Evolutionary conservation across 2,329 filamentous ascomycete genomes (phyloP), one percentile per base, ranked within the genome.

Genomic region (Aspergillus caelatus): DNA sequence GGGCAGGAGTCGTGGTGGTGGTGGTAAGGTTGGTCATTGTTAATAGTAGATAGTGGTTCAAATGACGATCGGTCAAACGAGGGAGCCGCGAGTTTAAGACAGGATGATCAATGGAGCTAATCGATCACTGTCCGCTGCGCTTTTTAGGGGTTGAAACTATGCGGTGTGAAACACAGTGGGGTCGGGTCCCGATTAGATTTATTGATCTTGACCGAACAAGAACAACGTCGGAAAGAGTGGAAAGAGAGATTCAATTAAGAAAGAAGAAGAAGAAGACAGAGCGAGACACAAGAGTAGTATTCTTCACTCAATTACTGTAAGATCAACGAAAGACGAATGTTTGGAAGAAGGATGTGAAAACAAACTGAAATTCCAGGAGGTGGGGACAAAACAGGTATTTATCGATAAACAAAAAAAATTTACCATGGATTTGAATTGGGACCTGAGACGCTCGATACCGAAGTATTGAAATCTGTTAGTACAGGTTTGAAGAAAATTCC

Each of bases 1-100:
- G 58, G 34, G 71, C 62, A 53, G 65, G 66, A 39, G 65, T 43
- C 23, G 68, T 32, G 57, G 58, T 59, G n/a, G 64, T 65, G 41
- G 67, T 64, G 32, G 66, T 66, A 65, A 71, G 68, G 59, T 65
- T 72, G 57, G 48, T 46, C 32, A 46, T 36, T 26, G 28, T 19
- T 43, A n/a, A 53, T 60, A 21, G 50, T 10, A 58, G 28, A 21
- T 16, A 32, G 4, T 23, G n/a, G 12, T 58, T 21, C 41, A 12
- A 23, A 21, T 58, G 12, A 8, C 16, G 28, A 26, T 23, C 32
- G 19, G 26, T 19, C 16, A 57, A 57, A 4, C 7, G 28, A 30
- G 36, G 3, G 43, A 36, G 48, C 32, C 7, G 57, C 34, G 48
- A n/a, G 34, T 52, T 32, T 52, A 32, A 52, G 28, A 34, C 28